Conservation (phyloP, 768 basidiomycete genomes). For the Leccinum longicurvipes region DNA sequence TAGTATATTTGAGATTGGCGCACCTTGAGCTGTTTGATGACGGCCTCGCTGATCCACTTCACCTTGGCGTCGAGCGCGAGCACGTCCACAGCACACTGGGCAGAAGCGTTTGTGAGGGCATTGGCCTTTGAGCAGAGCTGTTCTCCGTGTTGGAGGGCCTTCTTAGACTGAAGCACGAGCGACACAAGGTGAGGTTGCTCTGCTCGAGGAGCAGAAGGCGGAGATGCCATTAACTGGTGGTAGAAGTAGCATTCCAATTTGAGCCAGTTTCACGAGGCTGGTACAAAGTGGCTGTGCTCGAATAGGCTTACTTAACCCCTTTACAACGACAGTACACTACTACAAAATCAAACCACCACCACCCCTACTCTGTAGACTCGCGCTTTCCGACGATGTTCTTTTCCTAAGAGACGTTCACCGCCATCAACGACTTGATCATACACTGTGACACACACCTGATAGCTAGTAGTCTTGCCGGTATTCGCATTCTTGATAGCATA, state of each 20-base stretch:
- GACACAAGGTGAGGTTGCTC: slow-evolving; percentile 67
- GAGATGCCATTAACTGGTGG: slow-evolving; percentile 18
- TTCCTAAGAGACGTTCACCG: slow-evolving; percentile 18
- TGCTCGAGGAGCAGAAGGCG: slow-evolving; percentile 9
- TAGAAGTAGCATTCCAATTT: not conserved
- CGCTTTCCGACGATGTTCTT: slow-evolving; percentile 37
- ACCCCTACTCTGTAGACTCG: not conserved
- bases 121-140: slow-evolving; percentile 70
- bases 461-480: slow-evolving; percentile 39
- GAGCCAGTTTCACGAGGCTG: not conserved
- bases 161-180: slow-evolving; percentile 78
- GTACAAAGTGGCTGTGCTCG: slow-evolving; percentile 7
- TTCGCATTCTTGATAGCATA: slow-evolving; percentile 43
- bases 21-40: slow-evolving; percentile 76
- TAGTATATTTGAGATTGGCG: not conserved
- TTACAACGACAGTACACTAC: too few relatives aligned
- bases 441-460: too few relatives aligned
- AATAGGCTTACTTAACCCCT: not conserved
- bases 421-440: too few relatives aligned
- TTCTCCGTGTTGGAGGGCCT: slow-evolving; percentile 75
- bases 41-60: slow-evolving; percentile 70
- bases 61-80: slow-evolving; percentile 79
- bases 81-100: slow-evolving; percentile 64
- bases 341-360: not conserved
- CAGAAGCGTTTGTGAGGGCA: slow-evolving; percentile 58